These are phyloP conservation scores for Pseudogymnoascus sp. DNA, from an alignment of 2,329 filamentous ascomycete genomes.

Conservation along the genomic window DNA sequence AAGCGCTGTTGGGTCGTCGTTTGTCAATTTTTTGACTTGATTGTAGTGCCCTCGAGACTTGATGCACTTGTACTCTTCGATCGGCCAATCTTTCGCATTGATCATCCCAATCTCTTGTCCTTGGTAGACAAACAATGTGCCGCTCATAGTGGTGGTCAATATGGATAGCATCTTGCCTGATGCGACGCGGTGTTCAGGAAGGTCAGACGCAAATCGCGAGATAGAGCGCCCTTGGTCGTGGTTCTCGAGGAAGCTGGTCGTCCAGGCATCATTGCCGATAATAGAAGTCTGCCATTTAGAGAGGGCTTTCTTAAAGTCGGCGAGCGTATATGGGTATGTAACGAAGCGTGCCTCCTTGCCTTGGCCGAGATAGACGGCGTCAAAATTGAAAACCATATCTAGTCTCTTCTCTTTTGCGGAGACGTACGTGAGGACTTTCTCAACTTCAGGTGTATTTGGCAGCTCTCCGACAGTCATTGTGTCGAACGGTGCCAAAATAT, in stretches of 20 bases:
- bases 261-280: constrained; percentile 47
- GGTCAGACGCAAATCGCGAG: constrained; percentile 37
- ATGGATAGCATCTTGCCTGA: constrained; percentile 41
- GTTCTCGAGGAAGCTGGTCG: constrained; percentile 55
- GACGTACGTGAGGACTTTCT: constrained; percentile 52
- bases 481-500: constrained; percentile 51
- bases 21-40: neutral
- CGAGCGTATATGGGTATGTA: constrained; percentile 38
- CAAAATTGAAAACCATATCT: constrained; percentile 64
- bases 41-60: constrained; percentile 17
- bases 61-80: constrained; percentile 35
- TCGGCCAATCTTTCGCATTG: constrained; percentile 44
- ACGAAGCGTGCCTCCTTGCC: constrained; percentile 44
- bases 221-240: constrained; percentile 54
- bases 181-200: constrained; percentile 19
- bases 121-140: constrained; percentile 48
- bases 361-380: constrained; percentile 54
- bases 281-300: constrained; percentile 45
- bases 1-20: neutral
- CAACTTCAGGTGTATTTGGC: constrained; percentile 51
- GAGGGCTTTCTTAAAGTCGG: constrained; percentile 42
- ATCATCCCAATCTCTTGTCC: constrained; percentile 50
- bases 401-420: constrained; percentile 50
- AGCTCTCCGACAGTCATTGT: constrained; percentile 67
- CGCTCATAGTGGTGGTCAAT: constrained; percentile 38